Conservation (phyloP, 352 stramenopile genomes). For the Phytophthora crassamura region DNA sequence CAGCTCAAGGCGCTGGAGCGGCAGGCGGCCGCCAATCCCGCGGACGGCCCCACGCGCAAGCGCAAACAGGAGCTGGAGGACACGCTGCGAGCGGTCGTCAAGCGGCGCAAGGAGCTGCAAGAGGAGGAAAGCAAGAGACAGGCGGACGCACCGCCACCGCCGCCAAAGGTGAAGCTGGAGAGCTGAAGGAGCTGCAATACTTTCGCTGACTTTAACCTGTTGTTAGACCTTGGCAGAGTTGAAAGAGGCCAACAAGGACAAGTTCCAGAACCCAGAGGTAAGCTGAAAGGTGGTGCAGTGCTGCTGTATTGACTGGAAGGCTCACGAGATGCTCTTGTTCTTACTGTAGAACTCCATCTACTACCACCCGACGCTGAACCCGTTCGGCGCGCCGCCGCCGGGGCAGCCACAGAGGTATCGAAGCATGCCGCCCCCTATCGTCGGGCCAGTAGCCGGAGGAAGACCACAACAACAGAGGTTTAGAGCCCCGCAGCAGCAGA, state of each 20-base stretch:
- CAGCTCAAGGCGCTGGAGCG: conserved; percentile 73
- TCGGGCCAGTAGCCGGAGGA: background rate
- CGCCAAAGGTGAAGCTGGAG: conserved; percentile 35
- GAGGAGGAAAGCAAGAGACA: conserved; percentile 50
- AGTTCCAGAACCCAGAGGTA: conserved; percentile 80
- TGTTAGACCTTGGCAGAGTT: conserved; percentile 65
- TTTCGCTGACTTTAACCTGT: conserved; percentile 1
- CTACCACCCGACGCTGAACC: conserved; percentile 83
- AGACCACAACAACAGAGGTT: conserved; percentile 20
- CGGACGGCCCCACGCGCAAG: conserved; percentile 74
- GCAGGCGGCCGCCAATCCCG: conserved; percentile 63
- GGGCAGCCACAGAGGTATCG: conserved; percentile 71
- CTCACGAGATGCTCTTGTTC: conserved; percentile 1
- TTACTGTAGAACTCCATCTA: conserved; percentile 74
- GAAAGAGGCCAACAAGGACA: conserved; percentile 59
- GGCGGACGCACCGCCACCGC: conserved; percentile 32
- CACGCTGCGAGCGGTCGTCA: conserved; percentile 67
- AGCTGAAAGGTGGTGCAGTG: background rate
- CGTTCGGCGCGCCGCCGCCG: conserved; percentile 72
- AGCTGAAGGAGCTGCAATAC: background rate
- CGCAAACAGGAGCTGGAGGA: conserved; percentile 84
- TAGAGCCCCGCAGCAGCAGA: conserved; percentile 13
- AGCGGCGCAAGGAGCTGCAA: conserved; percentile 73
- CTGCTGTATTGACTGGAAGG: background rate
- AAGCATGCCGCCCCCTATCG: conserved; percentile 31